Base-by-base conservation (phyloP, 352 stramenopile species). In the Phytopythium mirpurense region DNA sequence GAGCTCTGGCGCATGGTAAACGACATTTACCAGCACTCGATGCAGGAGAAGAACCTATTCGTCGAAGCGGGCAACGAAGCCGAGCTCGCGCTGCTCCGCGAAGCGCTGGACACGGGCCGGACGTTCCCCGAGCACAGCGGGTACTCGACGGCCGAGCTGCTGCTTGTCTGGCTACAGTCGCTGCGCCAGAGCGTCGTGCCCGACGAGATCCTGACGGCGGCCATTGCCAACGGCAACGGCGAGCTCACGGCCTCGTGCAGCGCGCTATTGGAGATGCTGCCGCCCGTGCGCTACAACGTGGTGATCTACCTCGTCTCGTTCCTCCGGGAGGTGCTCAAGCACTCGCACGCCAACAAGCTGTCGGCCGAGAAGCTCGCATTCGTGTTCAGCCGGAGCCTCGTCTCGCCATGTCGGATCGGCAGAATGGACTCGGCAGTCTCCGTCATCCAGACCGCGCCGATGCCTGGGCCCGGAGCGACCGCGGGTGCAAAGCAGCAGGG, bases 1-100 rank as follows among this genome's bases (percentile, higher is more conserved):
- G 96, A 99, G 65, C 68, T 99, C 14, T 99, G 95, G 95, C 82
- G 95, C 9, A 96, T 99, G 71, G 87, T 99, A 41, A 97, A 99
- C 70, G 94, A 96, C 36, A 86, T 99, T 21, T 96, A 95, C 42
- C 63, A 75, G 41, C 63, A 90, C 49, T 87, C 57, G 16, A 78
- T 94, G 67, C 59, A 82, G 31, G 72, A 89, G 29, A 87, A 83
- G 44, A 91, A 94, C 37, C 36, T 96, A 32, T 96, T 95, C 52
- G 69, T 93, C 9, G 84, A 94, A 48, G 61, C 74, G 0, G 80
- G 77, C 1, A 79, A 64, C 61, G 86, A 88, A 51, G 48, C 62
- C 26, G 84, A 96, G 41, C 62, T 96, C 19, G 48, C 72, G 6
- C 62, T 74, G 11, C 58, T 97, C 3, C 65, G 90, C 42, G 90